A percentile compares a stretch with the other conserved stretches of the same genome.
Conservation (phyloP, 371 early-diverging fungal species). For the Umbelopsis sp. region DNA sequence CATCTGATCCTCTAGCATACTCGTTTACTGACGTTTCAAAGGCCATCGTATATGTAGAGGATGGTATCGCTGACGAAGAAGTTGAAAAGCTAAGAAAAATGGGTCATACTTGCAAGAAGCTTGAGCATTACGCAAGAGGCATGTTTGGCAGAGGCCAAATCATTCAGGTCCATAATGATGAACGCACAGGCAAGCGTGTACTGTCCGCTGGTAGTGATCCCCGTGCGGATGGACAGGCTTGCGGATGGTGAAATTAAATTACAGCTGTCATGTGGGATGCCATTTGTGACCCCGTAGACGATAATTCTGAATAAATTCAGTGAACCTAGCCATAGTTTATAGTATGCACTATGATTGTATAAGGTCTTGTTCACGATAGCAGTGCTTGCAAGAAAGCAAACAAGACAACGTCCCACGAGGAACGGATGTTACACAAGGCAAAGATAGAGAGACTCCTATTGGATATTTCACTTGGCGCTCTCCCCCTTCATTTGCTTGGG, state of each 20-base stretch:
- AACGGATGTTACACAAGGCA: conserved; percentile 12
- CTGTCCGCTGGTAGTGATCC: conserved; percentile 73
- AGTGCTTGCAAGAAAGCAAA: neutral
- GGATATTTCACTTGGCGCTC: conserved; percentile 18
- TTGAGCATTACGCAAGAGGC: conserved; percentile 46
- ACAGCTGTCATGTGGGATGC: neutral
- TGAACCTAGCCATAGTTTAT: no score
- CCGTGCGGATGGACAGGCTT: conserved; percentile 69
- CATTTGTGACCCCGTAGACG: no score
- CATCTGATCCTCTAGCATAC: conserved; percentile 32
- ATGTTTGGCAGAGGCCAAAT: conserved; percentile 83
- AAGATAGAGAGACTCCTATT: conserved; percentile 2
- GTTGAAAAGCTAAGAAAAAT: conserved; percentile 48
- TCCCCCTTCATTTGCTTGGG: conserved; percentile 5
- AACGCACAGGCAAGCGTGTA: conserved; percentile 48
- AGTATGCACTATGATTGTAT: no score
- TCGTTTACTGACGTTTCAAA: conserved; percentile 35
- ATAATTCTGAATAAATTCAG: no score
- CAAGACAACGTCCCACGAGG: neutral
- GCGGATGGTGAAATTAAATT: conserved; percentile 1
- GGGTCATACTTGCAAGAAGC: conserved; percentile 64
- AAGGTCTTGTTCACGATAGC: no score
- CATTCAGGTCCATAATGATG: conserved; percentile 42
- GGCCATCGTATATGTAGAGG: conserved; percentile 65
- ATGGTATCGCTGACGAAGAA: conserved; percentile 52